Evolutionary conservation across 768 basidiomycete genomes (phyloP), one percentile per base, ranked within the genome.

Genomic region (Serendipita sp.): DNA sequence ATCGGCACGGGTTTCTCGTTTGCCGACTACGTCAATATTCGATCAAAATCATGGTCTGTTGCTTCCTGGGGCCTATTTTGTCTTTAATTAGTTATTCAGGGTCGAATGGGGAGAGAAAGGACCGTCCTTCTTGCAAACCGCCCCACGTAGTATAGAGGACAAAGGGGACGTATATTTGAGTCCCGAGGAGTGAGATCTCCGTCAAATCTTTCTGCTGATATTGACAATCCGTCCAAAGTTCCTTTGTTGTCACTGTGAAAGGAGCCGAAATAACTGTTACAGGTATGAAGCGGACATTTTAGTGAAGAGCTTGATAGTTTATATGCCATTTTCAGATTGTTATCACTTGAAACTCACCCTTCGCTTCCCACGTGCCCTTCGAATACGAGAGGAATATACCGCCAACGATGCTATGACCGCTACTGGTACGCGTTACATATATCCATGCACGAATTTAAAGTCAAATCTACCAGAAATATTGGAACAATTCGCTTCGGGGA

Each of bases 191-290:
- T 95, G 69, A 66, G 82, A 54, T 48, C 44, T 44, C 36, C 0
- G 11, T 2, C 2, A 7, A 28, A 10, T 3, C 35, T 63, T 3
- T 52, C 8, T 36, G 10, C 23, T 47, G 52, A 7, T 13, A 51
- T 34, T 3, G 1, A 18, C 16, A 30, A 38, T 13, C 41, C 3
- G 44, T 58, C 7, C 13, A 13, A 15, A 96, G 94, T 69, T 96
- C 95, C 0, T 98, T 99, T 73, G 87, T 97, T 41, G 66, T 98
- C 68, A 88, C 88, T 69, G 83, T 98, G 65, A 98, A 98, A 74
- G 95, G 91, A 0, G 89, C 94, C 0, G 93, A 97, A 72, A 90
- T 98, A 63, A 84, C 84, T 1, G 75, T 79, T 8, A 81, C 89
- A 48, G 87, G 91, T 86, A 23, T 23, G 65, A 45, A 72, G 67